phyloP scores from a whole-genome alignment of 192 early-diverging fungal species.

The Umbelopsis sp. region DNA sequence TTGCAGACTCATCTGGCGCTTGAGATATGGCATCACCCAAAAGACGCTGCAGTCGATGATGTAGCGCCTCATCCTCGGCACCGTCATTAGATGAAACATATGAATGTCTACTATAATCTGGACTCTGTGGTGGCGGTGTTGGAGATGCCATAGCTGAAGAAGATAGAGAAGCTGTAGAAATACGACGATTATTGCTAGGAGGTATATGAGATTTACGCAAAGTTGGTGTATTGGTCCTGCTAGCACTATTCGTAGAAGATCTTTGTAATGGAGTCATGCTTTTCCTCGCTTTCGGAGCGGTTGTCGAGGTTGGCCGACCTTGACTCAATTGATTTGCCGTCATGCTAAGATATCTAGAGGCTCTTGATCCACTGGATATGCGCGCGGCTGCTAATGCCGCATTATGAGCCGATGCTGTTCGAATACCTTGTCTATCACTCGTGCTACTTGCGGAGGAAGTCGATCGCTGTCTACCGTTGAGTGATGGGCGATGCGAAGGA shows the following conservation, averaged over 20 bases:
- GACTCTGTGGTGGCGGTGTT: slow-evolving; percentile 12
- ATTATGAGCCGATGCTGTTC: slow-evolving; percentile 21
- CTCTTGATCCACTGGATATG: slow-evolving; percentile 59
- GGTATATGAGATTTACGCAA: slow-evolving; percentile 11
- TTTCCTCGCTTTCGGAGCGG: slow-evolving; percentile 16
- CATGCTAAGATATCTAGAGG: slow-evolving; percentile 60
- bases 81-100: slow-evolving; percentile 3
- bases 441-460: slow-evolving; percentile 17
- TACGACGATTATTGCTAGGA: not conserved
- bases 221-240: slow-evolving; percentile 5
- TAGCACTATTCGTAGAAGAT: slow-evolving; percentile 2
- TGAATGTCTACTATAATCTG: slow-evolving; percentile 9
- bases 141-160: slow-evolving; percentile 10
- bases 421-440: slow-evolving; percentile 14
- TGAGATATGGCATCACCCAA: slow-evolving; percentile 26
- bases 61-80: slow-evolving; percentile 17
- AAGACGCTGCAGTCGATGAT: slow-evolving; percentile 25
- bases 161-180: not conserved
- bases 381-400: slow-evolving; percentile 27
- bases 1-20: slow-evolving; percentile 37
- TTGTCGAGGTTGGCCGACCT: slow-evolving; percentile 25
- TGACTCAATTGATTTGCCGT: slow-evolving; percentile 53
- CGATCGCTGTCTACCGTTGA: slow-evolving; percentile 5
- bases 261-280: not conserved
- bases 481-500: slow-evolving; percentile 5